phyloP scores from a whole-genome alignment of 371 early-diverging fungal species.

The Neoconidiobolus thromboides region DNA sequence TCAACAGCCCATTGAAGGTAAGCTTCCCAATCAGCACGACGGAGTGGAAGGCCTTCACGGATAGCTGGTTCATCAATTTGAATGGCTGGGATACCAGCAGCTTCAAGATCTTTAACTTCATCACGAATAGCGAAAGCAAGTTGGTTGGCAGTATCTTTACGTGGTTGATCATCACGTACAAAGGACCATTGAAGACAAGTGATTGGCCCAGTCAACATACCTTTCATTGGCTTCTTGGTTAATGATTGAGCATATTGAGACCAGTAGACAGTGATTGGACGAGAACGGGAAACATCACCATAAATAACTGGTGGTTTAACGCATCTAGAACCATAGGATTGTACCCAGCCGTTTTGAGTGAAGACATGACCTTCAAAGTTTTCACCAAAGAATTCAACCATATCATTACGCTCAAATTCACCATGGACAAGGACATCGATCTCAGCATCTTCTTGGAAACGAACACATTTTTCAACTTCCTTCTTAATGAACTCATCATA shows the following conservation, averaged over 20 bases:
- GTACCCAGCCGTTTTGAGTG: conserved; percentile 91
- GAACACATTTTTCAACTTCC: conserved; percentile 67
- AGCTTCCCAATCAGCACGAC: conserved; percentile 44
- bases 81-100: conserved; percentile 78
- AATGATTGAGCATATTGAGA: conserved; percentile 69
- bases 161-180: conserved; percentile 89
- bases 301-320: conserved; percentile 81
- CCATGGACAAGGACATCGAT: conserved; percentile 93
- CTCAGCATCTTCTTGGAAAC: conserved; percentile 70
- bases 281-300: conserved; percentile 80
- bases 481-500: conserved; percentile 71
- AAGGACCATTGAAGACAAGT: conserved; percentile 94
- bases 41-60: conserved; percentile 92
- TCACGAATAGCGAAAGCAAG: conserved; percentile 90
- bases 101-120: conserved; percentile 84
- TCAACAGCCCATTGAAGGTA: conserved; percentile 92
- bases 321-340: conserved; percentile 90
- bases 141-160: conserved; percentile 65
- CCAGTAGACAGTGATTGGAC: conserved; percentile 78
- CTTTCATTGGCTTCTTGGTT: conserved; percentile 83
- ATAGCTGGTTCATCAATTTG: conserved; percentile 98
- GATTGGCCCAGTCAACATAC: conserved; percentile 88
- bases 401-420: conserved; percentile 91
- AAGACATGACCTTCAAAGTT: conserved; percentile 76
- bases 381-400: conserved; percentile 80